Conservation (phyloP, 2,329 filamentous ascomycete species). For the Penicillium sclerotigenum region DNA sequence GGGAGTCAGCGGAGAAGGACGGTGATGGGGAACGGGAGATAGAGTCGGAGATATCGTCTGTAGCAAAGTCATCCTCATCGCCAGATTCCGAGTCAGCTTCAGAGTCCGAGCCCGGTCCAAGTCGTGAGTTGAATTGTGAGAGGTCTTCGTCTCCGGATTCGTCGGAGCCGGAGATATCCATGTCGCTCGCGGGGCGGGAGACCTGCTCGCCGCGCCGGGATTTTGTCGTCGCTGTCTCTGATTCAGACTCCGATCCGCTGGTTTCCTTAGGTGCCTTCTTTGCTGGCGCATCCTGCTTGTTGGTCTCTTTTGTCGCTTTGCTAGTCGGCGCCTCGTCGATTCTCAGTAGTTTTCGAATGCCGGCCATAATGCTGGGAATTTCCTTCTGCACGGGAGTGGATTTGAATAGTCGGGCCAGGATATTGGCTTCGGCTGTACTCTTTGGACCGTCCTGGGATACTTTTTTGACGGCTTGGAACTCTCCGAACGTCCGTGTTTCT, state of each 20-base stretch:
- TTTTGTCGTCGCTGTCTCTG: slow-evolving; percentile 6
- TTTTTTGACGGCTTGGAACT: slow-evolving; percentile 39
- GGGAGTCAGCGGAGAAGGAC: slow-evolving; percentile 18
- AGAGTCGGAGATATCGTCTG: slow-evolving; percentile 32
- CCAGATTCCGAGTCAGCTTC: slow-evolving; percentile 28
- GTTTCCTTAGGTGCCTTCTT: slow-evolving; percentile 10
- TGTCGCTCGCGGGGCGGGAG: slow-evolving; percentile 3
- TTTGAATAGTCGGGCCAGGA: slow-evolving; percentile 58
- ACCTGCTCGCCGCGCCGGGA: slow-evolving; percentile 6
- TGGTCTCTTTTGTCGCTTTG: slow-evolving; percentile 13
- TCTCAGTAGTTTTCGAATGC: slow-evolving; percentile 40
- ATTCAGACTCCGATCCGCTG: slow-evolving; percentile 12
- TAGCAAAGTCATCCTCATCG: slow-evolving; percentile 21
- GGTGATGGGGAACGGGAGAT: slow-evolving; percentile 37
- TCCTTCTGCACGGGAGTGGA: slow-evolving; percentile 57
- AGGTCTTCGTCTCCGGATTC: slow-evolving; percentile 29
- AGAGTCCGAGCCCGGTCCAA: slow-evolving; percentile 31
- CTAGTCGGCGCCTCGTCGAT: slow-evolving; percentile 27
- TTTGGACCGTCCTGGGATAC: slow-evolving; percentile 37
- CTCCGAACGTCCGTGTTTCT: slow-evolving; percentile 49
- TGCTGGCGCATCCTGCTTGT: slow-evolving; percentile 10
- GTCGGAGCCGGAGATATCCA: slow-evolving; percentile 26
- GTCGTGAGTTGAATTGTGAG: slow-evolving; percentile 33
- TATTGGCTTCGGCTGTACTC: slow-evolving; percentile 53
- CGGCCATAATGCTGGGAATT: slow-evolving; percentile 47